phyloP scores from a whole-genome alignment of 495 filamentous ascomycete species.

The Aspergillus egyptiacus region DNA sequence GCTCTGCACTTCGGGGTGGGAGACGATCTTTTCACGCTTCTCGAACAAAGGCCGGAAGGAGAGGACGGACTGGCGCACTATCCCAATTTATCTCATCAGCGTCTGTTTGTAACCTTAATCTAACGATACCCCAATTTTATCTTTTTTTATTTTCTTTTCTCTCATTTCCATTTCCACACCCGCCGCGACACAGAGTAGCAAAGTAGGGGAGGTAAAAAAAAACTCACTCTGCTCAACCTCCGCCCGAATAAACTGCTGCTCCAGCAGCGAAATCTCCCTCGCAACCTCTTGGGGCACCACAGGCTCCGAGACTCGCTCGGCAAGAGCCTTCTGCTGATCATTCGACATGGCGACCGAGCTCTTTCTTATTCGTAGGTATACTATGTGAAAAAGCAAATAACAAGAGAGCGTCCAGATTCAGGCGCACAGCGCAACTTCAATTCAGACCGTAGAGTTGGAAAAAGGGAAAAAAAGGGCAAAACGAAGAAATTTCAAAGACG shows the following conservation, averaged over 20 bases:
- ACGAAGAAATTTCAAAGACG: too few relatives aligned
- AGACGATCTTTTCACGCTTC: conserved; percentile 61
- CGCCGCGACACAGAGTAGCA: not conserved
- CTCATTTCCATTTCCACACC: not conserved
- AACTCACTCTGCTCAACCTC: conserved; percentile 41
- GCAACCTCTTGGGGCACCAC: conserved; percentile 26
- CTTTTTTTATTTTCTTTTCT: not conserved
- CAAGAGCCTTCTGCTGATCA: conserved; percentile 9
- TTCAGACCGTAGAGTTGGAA: too few relatives aligned
- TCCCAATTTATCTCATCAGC: not conserved
- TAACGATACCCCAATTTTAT: not conserved
- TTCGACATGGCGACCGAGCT: too few relatives aligned
- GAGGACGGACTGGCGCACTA: conserved; percentile 34
- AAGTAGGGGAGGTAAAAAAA: not conserved
- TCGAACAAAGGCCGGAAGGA: conserved; percentile 56
- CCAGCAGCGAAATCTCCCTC: conserved; percentile 30
- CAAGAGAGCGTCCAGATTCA: too few relatives aligned
- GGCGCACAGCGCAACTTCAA: too few relatives aligned
- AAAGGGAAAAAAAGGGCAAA: too few relatives aligned
- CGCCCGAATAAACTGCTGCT: conserved; percentile 34
- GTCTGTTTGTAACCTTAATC: not conserved
- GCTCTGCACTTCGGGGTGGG: conserved; percentile 50
- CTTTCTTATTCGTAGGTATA: too few relatives aligned
- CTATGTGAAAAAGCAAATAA: not conserved
- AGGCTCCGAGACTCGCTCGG: conserved; percentile 32